Evolutionary conservation across 2,329 filamentous ascomycete genomes (phyloP).

Genomic region (Tolypocladium album): DNA sequence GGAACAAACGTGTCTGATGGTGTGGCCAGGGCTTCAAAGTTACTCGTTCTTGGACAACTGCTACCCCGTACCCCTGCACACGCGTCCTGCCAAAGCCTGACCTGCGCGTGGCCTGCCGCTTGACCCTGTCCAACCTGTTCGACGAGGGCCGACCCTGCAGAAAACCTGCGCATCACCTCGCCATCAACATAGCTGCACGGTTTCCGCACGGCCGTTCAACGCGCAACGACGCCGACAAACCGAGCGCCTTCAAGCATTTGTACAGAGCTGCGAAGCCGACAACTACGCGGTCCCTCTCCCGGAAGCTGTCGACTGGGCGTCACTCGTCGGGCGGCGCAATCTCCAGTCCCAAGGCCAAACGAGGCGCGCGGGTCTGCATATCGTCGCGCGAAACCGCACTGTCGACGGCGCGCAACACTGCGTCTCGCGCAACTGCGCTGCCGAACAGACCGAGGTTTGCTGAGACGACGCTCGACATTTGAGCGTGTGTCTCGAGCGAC

Average conservation of each 20-base stretch:
- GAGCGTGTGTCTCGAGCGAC: neutral
- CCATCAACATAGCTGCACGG: neutral
- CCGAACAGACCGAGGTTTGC: neutral
- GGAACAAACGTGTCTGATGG: neutral
- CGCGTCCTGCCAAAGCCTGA: neutral
- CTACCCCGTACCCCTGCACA: neutral
- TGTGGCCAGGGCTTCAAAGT: neutral
- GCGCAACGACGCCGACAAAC: neutral
- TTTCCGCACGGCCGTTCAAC: neutral
- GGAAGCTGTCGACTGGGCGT: neutral
- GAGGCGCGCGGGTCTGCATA: neutral
- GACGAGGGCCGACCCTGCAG: slow-evolving; percentile 4
- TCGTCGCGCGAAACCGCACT: neutral
- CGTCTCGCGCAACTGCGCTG: neutral
- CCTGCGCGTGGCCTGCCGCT: slow-evolving; percentile 1
- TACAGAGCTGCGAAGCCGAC: neutral
- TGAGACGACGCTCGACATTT: neutral
- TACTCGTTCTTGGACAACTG: neutral
- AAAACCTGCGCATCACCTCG: slow-evolving; percentile 1
- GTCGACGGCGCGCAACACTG: neutral
- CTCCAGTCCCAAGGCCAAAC: neutral
- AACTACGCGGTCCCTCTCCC: neutral
- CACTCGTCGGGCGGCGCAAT: neutral
- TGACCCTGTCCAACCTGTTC: slow-evolving; percentile 2
- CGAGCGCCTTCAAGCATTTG: neutral